Conservation (phyloP, 345 rosid genomes). For the Leavenworthia alabamica region DNA sequence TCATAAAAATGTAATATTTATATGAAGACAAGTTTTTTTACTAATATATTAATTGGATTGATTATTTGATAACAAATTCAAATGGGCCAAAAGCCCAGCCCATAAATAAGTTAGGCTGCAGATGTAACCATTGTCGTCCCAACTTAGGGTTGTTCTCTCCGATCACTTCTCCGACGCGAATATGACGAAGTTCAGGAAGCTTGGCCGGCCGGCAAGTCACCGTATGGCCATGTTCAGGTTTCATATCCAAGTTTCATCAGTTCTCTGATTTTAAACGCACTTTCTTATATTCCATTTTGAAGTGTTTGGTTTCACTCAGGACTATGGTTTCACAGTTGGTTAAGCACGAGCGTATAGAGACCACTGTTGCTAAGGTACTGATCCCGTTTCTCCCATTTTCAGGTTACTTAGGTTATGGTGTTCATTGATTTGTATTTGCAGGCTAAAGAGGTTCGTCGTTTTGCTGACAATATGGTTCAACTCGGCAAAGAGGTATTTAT, state of each 20-base stretch:
- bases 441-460: conserved; percentile 86
- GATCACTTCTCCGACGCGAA: conserved; percentile 14
- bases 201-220: conserved; percentile 63
- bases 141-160: conserved; percentile 11
- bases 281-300: neutral
- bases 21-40: neutral
- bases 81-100: neutral
- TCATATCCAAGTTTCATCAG: neutral
- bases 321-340: conserved; percentile 89
- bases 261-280: neutral
- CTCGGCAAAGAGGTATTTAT: conserved; percentile 73
- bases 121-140: neutral
- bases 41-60: neutral
- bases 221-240: conserved; percentile 93
- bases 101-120: neutral
- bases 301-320: conserved; percentile 32
- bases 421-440: conserved; percentile 17
- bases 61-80: neutral
- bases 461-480: conserved; percentile 90
- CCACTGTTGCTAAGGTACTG: conserved; percentile 77
- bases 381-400: neutral
- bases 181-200: conserved; percentile 84
- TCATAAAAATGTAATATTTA: neutral
- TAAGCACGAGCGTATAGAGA: conserved; percentile 90
- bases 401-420: neutral